A percentile compares a stretch with the other conserved stretches of the same genome.
phyloP scores from a whole-genome alignment of 1,284 basidiomycete species.

The Neotropicomus parvogracilis region DNA sequence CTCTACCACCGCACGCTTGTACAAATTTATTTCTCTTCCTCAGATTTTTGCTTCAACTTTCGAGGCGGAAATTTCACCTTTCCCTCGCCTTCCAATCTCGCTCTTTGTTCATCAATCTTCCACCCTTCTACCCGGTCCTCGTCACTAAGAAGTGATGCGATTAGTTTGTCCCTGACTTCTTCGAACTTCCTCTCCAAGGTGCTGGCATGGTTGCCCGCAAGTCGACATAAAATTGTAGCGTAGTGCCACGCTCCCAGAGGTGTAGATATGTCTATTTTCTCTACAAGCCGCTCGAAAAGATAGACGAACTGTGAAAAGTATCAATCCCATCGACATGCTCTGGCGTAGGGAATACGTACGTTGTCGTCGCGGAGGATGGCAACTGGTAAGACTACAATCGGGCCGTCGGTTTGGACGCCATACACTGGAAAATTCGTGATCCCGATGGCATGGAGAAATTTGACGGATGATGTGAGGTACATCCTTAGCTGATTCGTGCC shows the following conservation, averaged over 20 bases:
- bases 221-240: conserved; percentile 9
- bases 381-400: conserved; percentile 4
- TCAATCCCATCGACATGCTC: not conserved
- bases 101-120: conserved; percentile 2
- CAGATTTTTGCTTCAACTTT: not conserved
- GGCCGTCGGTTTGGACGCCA: conserved; percentile 8
- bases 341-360: not conserved
- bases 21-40: not conserved
- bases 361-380: conserved; percentile 7
- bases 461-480: conserved; percentile 13
- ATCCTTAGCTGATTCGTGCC: conserved; percentile 13
- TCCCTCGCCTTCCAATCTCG: not conserved
- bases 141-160: not conserved
- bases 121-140: not conserved
- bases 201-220: conserved; percentile 5
- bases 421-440: conserved; percentile 8
- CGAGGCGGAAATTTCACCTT: conserved; percentile 11
- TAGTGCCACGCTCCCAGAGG: conserved; percentile 9
- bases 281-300: conserved; percentile 8
- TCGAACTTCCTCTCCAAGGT: conserved; percentile 3
- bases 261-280: conserved; percentile 8
- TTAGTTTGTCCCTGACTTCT: not conserved
- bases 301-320: conserved; percentile 3
- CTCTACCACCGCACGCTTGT: too few relatives aligned
- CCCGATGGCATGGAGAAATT: conserved; percentile 9